phyloP scores from a whole-genome alignment of 805 yeast genomes.

The Candida hungchunana region DNA sequence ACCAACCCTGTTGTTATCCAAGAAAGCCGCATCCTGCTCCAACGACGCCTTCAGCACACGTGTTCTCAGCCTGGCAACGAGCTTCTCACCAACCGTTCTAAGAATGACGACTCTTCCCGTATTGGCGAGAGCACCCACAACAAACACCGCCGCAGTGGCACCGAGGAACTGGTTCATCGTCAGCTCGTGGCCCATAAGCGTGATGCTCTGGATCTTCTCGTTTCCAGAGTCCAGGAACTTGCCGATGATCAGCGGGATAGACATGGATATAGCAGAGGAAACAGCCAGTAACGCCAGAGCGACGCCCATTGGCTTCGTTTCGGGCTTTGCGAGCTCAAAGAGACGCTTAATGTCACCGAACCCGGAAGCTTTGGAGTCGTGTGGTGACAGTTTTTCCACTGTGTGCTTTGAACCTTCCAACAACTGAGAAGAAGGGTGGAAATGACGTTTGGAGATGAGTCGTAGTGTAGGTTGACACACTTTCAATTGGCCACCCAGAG shows the following conservation, averaged over 20 bases:
- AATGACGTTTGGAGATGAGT: not conserved
- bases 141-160: conserved; percentile 57
- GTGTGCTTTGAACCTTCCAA: not conserved
- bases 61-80: conserved; percentile 80
- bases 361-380: conserved; percentile 33
- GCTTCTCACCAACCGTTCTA: conserved; percentile 77
- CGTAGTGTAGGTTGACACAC: not conserved
- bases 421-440: not conserved
- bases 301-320: conserved; percentile 45
- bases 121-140: conserved; percentile 73
- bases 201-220: conserved; percentile 27
- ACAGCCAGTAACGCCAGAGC: conserved; percentile 64
- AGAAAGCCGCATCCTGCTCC: conserved; percentile 82
- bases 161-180: conserved; percentile 60
- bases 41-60: conserved; percentile 72
- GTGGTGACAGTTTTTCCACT: conserved; percentile 25
- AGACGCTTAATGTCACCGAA: conserved; percentile 38
- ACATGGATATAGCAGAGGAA: conserved; percentile 77
- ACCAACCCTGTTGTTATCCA: conserved; percentile 87
- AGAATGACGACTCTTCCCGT: conserved; percentile 74
- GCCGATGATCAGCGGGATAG: conserved; percentile 80
- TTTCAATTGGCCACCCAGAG: not conserved
- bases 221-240: conserved; percentile 63
- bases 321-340: conserved; percentile 53
- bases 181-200: conserved; percentile 48